Evolutionary conservation across 306 rosid species (phyloP).

Genomic region (Acacia acuminata): DNA sequence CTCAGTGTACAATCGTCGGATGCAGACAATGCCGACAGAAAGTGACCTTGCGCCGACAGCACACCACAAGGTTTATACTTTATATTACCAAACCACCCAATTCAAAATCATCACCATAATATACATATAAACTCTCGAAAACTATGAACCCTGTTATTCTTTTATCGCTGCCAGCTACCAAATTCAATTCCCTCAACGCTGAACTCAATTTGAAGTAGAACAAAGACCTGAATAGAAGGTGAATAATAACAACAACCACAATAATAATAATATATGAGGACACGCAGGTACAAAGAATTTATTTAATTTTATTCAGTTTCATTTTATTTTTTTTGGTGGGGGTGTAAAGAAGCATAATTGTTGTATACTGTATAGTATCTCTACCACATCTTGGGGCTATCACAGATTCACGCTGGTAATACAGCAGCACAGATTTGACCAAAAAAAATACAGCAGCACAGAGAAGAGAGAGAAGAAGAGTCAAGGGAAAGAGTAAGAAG

Average conservation of each 20-base stretch:
- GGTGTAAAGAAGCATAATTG: slow-evolving; percentile 82
- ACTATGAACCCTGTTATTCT: slow-evolving; percentile 5
- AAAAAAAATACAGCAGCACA: slow-evolving; percentile 4
- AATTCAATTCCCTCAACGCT: slow-evolving; percentile 32
- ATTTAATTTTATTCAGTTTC: neutral
- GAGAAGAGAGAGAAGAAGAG: neutral
- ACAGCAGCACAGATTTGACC: neutral
- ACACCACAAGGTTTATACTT: slow-evolving; percentile 33
- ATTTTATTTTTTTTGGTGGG: slow-evolving; percentile 34
- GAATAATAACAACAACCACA: slow-evolving; percentile 2
- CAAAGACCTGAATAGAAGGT: slow-evolving; percentile 12
- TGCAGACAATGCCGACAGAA: slow-evolving; percentile 73
- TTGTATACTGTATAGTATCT: slow-evolving; percentile 58
- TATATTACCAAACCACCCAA: slow-evolving; percentile 47
- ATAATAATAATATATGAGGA: neutral
- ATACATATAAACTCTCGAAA: slow-evolving; percentile 8
- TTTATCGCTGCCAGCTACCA: slow-evolving; percentile 36
- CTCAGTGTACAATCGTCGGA: slow-evolving; percentile 41
- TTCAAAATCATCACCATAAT: slow-evolving; percentile 34
- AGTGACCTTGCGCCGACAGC: slow-evolving; percentile 79
- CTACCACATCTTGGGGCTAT: slow-evolving; percentile 77
- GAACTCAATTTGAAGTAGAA: slow-evolving; percentile 6
- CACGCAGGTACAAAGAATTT: neutral
- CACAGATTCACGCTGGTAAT: slow-evolving; percentile 39
- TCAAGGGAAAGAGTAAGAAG: slow-evolving; percentile 27